Evolutionary conservation across 1,284 basidiomycete genomes (phyloP), one percentile per base, ranked within the genome.

Genomic region (Sporisorium sorghi): DNA sequence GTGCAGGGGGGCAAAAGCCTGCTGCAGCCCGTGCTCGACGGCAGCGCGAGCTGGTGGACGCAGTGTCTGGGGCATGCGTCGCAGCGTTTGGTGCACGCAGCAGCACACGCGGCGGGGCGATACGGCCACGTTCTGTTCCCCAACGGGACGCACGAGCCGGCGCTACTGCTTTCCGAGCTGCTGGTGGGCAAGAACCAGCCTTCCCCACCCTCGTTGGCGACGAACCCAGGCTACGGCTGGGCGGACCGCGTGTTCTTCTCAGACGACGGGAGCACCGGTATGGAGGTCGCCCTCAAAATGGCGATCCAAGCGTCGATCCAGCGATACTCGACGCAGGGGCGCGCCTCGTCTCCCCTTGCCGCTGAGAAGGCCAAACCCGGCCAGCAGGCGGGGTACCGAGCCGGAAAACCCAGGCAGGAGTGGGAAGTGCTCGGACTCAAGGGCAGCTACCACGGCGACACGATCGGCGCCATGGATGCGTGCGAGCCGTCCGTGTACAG

Each of bases 121-220:
- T 99, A 97, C 79, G 96, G 96, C 0, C 96, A 99, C 84, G 94
- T 98, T 70, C 91, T 99, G 86, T 98, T 96, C 85, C 96, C 96
- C 2, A 90, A 91, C 69, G 92, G 93, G 1, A 90, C 90, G 0
- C 92, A 98, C 83, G 87, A 89, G 17, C 95, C 96, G 3, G 94
- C 95, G 0, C 87, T 98, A 1, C 86, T 87, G 28, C 88, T 97
- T 35, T 89, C 91, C 0, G 92, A 95, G 81, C 87, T 87, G 7
- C 78, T 88, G 33, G 87, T 95, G 35, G 85, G 91, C 9, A 86
- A 68, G 35, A 23, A 46, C 10, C 5, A 23, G 3, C 46, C 60
- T 2, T 87, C 30, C 77, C 58, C n/a, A n/a, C n/a, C n/a, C n/a
- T n/a, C n/a, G n/a, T n/a, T 66, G 32, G 32, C 40, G 10, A 40